These are phyloP conservation scores for Podila horticola DNA, from an alignment of 192 early-diverging fungal genomes.

Conservation along the genomic window DNA sequence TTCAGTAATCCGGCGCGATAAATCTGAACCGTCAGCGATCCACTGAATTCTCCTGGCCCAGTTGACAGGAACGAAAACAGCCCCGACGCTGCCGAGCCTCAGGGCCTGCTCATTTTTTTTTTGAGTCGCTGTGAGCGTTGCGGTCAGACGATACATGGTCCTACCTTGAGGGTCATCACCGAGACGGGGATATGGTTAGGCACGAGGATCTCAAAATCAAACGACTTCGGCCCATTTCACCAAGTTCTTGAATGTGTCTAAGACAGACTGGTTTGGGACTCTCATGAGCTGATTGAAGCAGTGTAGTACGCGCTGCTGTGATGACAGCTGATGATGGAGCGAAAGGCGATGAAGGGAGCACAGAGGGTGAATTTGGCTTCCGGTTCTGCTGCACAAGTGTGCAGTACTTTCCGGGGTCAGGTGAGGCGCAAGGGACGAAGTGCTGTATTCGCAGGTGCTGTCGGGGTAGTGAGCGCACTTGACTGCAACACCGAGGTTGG, in stretches of 20 bases:
- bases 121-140: conserved; percentile 1
- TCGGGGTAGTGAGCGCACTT: conserved; percentile 15
- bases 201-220: conserved; percentile 18
- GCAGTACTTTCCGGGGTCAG: background rate
- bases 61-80: background rate
- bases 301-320: too few relatives aligned
- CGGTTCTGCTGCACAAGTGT: conserved; percentile 7
- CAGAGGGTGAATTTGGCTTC: too few relatives aligned
- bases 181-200: conserved; percentile 16
- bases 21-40: background rate
- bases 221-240: conserved; percentile 5
- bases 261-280: background rate
- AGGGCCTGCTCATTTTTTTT: background rate
- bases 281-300: background rate
- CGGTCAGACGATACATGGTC: conserved; percentile 9
- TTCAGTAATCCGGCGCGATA: conserved; percentile 9
- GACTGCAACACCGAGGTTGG: background rate
- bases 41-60: background rate
- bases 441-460: conserved; percentile 16
- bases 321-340: too few relatives aligned
- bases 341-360: too few relatives aligned
- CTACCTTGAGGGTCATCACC: conserved; percentile 21
- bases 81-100: background rate
- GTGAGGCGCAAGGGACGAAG: conserved; percentile 16
- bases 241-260: background rate